These are phyloP conservation scores for Mikania micrantha DNA, from an alignment of 129 eudicot genomes.

Conservation along the genomic window DNA sequence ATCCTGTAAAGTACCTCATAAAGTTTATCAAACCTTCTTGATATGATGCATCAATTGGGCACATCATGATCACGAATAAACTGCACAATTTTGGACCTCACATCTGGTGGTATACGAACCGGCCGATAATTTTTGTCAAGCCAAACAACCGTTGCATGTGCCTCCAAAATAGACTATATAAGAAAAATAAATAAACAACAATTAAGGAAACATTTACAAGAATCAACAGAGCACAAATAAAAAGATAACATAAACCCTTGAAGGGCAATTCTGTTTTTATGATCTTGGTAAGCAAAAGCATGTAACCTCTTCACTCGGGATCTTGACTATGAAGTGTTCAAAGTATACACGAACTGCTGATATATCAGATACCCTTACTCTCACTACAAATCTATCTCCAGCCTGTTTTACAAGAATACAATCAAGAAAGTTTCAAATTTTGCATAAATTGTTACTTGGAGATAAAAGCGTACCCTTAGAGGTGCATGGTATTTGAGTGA, in stretches of 20 bases:
- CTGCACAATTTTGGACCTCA: conserved; percentile 56
- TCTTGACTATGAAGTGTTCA: conserved; percentile 69
- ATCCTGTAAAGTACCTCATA: conserved; percentile 6
- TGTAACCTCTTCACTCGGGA: conserved; percentile 73
- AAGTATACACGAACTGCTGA: conserved; percentile 83
- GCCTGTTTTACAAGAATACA: conserved; percentile 38
- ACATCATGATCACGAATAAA: conserved; percentile 47
- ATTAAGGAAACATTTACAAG: not conserved
- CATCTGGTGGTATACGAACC: conserved; percentile 70
- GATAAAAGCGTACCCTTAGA: conserved; percentile 49
- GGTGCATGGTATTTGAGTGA: conserved; percentile 85
- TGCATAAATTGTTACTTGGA: not conserved
- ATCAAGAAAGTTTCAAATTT: not conserved
- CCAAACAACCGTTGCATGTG: conserved; percentile 85
- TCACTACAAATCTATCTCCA: conserved; percentile 64
- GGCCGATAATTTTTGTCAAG: conserved; percentile 83
- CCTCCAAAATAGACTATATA: conserved; percentile 71
- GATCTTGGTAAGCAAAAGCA: not conserved
- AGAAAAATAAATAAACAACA: conserved; percentile 2
- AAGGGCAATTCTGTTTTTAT: conserved; percentile 1
- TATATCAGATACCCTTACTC: conserved; percentile 56
- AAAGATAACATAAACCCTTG: not conserved
- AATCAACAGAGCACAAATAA: not conserved
- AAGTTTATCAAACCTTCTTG: not conserved
- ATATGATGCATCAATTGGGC: conserved; percentile 28